Percentiles rank a stretch among this genome's conserved stretches.
phyloP scores from a whole-genome alignment of 2,329 filamentous ascomycete genomes.

The Colletotrichum sojae region DNA sequence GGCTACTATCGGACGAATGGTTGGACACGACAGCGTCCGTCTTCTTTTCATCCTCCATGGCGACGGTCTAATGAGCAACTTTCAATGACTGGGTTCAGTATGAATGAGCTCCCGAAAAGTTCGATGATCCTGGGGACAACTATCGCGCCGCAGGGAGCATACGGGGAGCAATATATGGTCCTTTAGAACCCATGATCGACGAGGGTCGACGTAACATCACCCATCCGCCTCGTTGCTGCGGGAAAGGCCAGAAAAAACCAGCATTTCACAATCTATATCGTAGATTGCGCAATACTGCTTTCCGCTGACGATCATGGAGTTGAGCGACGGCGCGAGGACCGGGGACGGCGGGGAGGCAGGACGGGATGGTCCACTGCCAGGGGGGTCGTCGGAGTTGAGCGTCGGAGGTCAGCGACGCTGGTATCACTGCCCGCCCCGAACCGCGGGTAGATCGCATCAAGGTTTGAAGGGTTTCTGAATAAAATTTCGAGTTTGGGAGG shows the following conservation, averaged over 20 bases:
- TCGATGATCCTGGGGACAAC: too few relatives aligned
- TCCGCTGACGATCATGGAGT: not conserved
- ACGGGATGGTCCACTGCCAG: not conserved
- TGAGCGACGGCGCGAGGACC: conserved; percentile 2
- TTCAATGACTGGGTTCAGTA: too few relatives aligned
- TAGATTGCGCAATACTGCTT: not conserved
- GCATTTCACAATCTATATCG: not conserved
- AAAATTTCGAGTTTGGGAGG: too few relatives aligned
- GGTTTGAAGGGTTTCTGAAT: too few relatives aligned
- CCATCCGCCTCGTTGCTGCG: not conserved
- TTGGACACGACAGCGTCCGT: not conserved
- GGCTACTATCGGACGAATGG: not conserved
- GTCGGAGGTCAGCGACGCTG: conserved; percentile 17
- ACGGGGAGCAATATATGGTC: too few relatives aligned
- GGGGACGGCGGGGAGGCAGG: not conserved
- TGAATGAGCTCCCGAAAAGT: not conserved
- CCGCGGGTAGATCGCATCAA: too few relatives aligned
- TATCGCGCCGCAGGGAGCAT: too few relatives aligned
- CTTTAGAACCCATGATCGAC: too few relatives aligned
- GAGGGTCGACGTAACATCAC: too few relatives aligned
- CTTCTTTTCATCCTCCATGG: conserved; percentile 9
- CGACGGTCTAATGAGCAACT: not conserved
- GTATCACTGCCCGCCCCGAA: too few relatives aligned
- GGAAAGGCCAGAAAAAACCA: not conserved
- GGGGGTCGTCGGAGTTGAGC: conserved; percentile 17